phyloP scores from a whole-genome alignment of 1,139 yeast species.

The Sugiyamaella pinicola region DNA sequence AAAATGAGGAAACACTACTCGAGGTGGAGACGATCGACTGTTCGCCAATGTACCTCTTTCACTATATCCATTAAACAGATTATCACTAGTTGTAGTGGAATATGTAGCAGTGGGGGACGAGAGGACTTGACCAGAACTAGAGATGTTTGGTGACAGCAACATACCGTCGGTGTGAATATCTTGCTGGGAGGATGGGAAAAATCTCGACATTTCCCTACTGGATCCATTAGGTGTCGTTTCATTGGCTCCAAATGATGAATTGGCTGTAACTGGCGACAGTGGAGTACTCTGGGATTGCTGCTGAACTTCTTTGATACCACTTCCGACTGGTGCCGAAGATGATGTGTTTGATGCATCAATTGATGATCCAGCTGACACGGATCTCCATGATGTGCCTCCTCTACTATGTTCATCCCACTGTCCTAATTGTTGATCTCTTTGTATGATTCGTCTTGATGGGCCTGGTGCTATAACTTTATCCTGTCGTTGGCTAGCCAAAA shows the following conservation, averaged over 20 bases:
- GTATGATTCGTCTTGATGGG: constrained; percentile 14
- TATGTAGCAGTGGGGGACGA: not conserved
- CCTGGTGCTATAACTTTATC: constrained; percentile 3
- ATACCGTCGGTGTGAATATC: constrained; percentile 9
- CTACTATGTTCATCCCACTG: constrained; percentile 12
- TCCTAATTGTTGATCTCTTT: constrained; percentile 6
- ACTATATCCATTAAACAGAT: constrained; percentile 21
- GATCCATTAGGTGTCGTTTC: constrained; percentile 23
- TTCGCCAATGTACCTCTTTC: constrained; percentile 12
- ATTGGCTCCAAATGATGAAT: constrained; percentile 17
- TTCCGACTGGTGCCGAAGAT: constrained; percentile 7
- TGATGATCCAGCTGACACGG: constrained; percentile 11
- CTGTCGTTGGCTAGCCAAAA: constrained; percentile 1
- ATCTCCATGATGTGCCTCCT: constrained; percentile 12
- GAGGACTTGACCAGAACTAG: not conserved
- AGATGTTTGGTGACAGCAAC: not conserved
- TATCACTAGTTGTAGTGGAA: not conserved
- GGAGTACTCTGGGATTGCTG: constrained; percentile 19
- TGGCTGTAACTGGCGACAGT: constrained; percentile 17
- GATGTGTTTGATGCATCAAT: constrained; percentile 5
- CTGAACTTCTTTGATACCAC: constrained; percentile 2
- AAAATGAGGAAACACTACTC: constrained; percentile 19
- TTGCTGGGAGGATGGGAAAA: constrained; percentile 26
- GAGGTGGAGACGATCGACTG: constrained; percentile 10
- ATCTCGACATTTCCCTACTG: constrained; percentile 26